These are phyloP conservation scores for Phellinidium pouzarii DNA, from an alignment of 1,284 basidiomycete species.

Conservation along the genomic window DNA sequence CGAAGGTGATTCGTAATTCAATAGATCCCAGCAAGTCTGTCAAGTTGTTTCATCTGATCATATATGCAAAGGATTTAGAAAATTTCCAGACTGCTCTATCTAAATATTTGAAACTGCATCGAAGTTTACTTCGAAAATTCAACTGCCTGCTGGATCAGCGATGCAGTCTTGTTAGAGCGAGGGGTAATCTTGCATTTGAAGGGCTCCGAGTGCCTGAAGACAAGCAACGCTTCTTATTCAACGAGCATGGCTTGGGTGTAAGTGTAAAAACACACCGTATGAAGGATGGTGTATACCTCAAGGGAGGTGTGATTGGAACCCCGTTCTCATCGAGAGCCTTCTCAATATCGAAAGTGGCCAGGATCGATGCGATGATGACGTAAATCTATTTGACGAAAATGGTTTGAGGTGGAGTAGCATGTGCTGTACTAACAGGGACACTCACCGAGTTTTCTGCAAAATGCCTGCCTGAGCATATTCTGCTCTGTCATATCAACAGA, in stretches of 20 bases:
- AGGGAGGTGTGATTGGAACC: slow-evolving; percentile 4
- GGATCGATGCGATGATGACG: slow-evolving; percentile 14
- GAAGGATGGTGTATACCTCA: slow-evolving; percentile 1
- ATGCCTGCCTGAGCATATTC: slow-evolving; percentile 13
- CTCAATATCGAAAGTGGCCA: slow-evolving; percentile 20
- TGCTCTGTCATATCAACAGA: not conserved
- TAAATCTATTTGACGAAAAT: not conserved
- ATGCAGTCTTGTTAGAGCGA: slow-evolving; percentile 1
- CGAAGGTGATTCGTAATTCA: no score
- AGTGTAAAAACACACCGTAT: not conserved
- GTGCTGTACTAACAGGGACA: no score
- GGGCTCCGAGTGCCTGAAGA: not conserved
- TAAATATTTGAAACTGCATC: no score
- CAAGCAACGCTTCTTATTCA: not conserved
- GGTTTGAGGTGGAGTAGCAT: not conserved
- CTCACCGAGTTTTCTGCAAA: slow-evolving; percentile 4
- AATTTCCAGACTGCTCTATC: no score
- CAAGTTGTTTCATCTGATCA: no score
- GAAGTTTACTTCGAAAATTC: not conserved
- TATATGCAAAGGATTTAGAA: no score
- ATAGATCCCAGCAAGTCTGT: no score
- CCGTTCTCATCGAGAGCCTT: slow-evolving; percentile 19
- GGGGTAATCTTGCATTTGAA: slow-evolving; percentile 11
- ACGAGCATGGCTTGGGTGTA: not conserved
- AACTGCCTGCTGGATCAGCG: not conserved